Evolutionary conservation across 2,329 filamentous ascomycete species (phyloP).

Genomic region (Aspergillus novoparasiticus): DNA sequence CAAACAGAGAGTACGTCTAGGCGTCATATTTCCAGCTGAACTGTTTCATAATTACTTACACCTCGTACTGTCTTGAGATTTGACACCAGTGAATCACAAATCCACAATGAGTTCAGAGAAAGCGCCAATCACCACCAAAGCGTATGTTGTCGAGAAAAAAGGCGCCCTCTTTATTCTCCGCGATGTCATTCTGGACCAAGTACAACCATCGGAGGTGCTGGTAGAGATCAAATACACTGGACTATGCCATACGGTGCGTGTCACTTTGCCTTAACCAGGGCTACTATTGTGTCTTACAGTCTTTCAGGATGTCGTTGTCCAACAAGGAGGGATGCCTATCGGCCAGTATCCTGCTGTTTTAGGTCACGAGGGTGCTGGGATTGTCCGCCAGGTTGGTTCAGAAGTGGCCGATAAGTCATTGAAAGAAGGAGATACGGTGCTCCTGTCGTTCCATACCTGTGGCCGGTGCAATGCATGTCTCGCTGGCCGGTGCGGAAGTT

Average conservation of each 20-base stretch:
- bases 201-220: slow-evolving; percentile 33
- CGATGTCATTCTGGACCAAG: slow-evolving; percentile 31
- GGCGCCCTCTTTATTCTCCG: slow-evolving; percentile 14
- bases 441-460: background rate
- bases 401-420: background rate
- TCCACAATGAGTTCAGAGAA: no score
- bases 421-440: background rate
- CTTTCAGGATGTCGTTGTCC: slow-evolving; percentile 31
- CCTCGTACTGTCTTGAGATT: no score
- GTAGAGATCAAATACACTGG: slow-evolving; percentile 41
- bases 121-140: background rate
- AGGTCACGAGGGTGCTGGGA: slow-evolving; percentile 29
- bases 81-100: no score
- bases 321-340: slow-evolving; percentile 26
- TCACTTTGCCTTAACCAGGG: no score
- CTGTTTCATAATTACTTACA: no score
- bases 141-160: background rate
- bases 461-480: background rate
- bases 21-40: no score
- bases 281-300: no score
- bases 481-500: background rate
- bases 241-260: slow-evolving; percentile 34
- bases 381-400: background rate
- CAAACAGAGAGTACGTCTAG: no score
- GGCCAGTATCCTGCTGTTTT: slow-evolving; percentile 29